phyloP scores from a whole-genome alignment of 148 eudicot genomes.

The Chenopodium suecicum region DNA sequence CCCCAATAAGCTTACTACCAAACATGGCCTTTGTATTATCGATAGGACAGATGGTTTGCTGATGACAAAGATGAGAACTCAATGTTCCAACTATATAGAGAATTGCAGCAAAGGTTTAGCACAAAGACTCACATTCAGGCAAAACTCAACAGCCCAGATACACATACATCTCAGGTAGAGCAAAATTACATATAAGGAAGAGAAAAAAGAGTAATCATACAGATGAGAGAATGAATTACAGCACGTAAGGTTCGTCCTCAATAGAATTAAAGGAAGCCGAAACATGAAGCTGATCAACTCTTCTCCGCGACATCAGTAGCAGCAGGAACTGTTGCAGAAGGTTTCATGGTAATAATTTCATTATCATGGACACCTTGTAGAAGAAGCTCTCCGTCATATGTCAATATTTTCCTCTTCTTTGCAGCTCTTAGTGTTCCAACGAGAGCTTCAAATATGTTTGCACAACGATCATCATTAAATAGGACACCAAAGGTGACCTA shows the following conservation, averaged over 20 bases:
- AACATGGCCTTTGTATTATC: too few relatives aligned
- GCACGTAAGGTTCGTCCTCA: background rate
- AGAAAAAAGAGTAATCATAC: background rate
- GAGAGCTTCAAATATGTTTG: constrained; percentile 95
- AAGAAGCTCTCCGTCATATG: constrained; percentile 87
- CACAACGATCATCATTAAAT: constrained; percentile 87
- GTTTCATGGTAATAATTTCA: constrained; percentile 67
- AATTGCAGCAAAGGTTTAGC: background rate
- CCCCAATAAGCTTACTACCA: too few relatives aligned
- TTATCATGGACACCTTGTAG: constrained; percentile 97
- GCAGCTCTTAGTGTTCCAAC: constrained; percentile 98
- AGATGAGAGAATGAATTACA: background rate
- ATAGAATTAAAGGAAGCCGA: background rate
- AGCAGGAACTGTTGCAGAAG: constrained; percentile 46
- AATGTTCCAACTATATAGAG: background rate
- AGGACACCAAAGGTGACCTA: constrained; percentile 95
- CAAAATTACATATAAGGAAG: background rate
- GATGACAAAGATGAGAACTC: background rate
- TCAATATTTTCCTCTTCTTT: constrained; percentile 71
- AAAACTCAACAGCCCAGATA: background rate
- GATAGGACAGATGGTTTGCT: too few relatives aligned
- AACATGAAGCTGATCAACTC: constrained; percentile 11
- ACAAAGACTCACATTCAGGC: background rate
- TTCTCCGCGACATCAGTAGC: constrained; percentile 26
- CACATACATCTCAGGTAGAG: background rate